Conservation (phyloP, 805 yeast species). For the Metschnikowia drakensbergensis region DNA sequence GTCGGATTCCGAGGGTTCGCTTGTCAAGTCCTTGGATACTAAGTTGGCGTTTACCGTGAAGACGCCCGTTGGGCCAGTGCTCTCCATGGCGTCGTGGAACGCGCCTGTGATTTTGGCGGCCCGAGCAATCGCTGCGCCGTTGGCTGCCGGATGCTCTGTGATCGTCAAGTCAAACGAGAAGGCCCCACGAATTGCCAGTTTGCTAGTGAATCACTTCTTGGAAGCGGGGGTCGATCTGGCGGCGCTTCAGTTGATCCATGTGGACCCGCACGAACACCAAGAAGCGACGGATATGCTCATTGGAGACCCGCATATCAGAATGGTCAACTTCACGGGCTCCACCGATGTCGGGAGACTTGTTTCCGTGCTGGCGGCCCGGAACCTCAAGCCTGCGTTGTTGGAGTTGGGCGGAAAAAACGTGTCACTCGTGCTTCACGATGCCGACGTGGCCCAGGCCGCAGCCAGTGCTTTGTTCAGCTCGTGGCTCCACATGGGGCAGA, state of each 20-base stretch:
- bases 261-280: slow-evolving; percentile 23
- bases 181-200: slow-evolving; percentile 31
- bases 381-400: slow-evolving; percentile 39
- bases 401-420: slow-evolving; percentile 48
- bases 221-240: slow-evolving; percentile 39
- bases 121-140: slow-evolving; percentile 41
- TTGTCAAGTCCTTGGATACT: slow-evolving; percentile 11
- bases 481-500: slow-evolving; percentile 46
- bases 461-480: slow-evolving; percentile 27
- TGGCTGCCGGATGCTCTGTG: slow-evolving; percentile 49
- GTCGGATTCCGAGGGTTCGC: slow-evolving; percentile 18
- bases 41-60: slow-evolving; percentile 28
- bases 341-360: slow-evolving; percentile 36
- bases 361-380: slow-evolving; percentile 33
- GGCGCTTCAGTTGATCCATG: slow-evolving; percentile 34
- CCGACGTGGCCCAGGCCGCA: slow-evolving; percentile 31
- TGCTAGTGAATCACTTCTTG: slow-evolving; percentile 30
- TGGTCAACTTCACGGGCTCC: slow-evolving; percentile 47
- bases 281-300: slow-evolving; percentile 25
- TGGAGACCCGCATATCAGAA: slow-evolving; percentile 25
- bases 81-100: slow-evolving; percentile 48
- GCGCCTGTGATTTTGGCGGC: slow-evolving; percentile 42
- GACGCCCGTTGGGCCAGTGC: slow-evolving; percentile 44
- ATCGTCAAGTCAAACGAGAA: slow-evolving; percentile 40
- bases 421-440: slow-evolving; percentile 30